Evolutionary conservation across 306 rosid genomes (phyloP), one percentile per base, ranked within the genome.

Genomic region (Morella rubra): DNA sequence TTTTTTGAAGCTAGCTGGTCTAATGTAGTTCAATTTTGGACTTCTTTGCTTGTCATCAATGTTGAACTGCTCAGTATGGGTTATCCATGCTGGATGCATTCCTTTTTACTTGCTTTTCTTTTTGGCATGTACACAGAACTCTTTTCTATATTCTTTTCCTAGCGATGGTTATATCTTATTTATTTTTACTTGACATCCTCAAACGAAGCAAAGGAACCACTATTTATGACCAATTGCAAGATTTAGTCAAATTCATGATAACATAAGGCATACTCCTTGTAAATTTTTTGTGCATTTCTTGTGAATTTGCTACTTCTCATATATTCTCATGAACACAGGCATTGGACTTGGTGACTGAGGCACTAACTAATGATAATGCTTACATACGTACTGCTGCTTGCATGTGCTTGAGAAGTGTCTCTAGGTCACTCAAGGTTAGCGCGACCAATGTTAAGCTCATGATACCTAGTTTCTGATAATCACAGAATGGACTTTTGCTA

Each of bases 341-440:
- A 22, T 82, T 89, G 81, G 83, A 76, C 81, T 81, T 79, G 67
- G 87, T 91, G 67, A 81, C 83, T 50, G 83, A 87, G 83, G 92
- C 93, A 20, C 82, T 95, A 81, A 82, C 76, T 72, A 92, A 90
- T 81, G 91, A 92, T 76, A 90, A 86, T 77, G 77, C 85, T 79
- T 83, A 75, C 47, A 85, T 95, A 67, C 97, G 96, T 44, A 70
- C 73, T 46, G 97, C 97, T 58, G 99, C 97, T 79, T 95, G 99
- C 89, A 84, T 88, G 84, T 95, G 97, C 92, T 82, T 95, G 81
- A 90, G 81, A 92, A 89, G 86, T 78, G 89, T 84, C 73, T 92
- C 97, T 56, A 96, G 97, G 80, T 95, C 99, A 83, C 82, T 95
- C 87, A 90, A 89, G 97, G 97, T 95, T 50, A 83, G 91, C 62